phyloP scores from a whole-genome alignment of 2,329 filamentous ascomycete species.

The Hypoxylon sp. region DNA sequence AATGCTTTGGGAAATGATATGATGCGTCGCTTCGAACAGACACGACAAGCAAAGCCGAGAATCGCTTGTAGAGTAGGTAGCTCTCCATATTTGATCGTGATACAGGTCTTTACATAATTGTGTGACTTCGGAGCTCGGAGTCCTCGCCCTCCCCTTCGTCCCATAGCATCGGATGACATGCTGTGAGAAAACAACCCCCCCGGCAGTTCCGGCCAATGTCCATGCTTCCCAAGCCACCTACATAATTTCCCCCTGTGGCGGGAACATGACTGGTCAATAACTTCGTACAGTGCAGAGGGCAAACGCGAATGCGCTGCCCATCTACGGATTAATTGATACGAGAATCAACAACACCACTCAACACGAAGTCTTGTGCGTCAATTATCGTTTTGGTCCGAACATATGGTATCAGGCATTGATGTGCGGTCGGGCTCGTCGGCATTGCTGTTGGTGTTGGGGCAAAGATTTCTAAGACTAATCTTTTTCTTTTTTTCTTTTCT shows the following conservation, averaged over 20 bases:
- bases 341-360: constrained; percentile 3
- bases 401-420: constrained; percentile 1
- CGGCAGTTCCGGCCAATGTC: no score
- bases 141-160: constrained; percentile 11
- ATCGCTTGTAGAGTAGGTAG: no score
- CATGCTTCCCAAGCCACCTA: constrained; percentile 3
- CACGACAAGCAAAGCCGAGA: no score
- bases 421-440: constrained; percentile 1
- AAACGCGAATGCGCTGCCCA: constrained; percentile 13
- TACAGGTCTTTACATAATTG: no score
- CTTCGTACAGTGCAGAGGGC: neutral
- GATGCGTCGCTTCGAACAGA: no score
- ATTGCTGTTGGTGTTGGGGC: no score
- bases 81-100: no score
- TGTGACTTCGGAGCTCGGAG: no score
- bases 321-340: constrained; percentile 17
- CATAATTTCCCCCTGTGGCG: neutral
- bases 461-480: no score
- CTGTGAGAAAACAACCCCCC: no score
- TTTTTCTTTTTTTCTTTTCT: no score
- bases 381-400: neutral
- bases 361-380: neutral
- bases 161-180: constrained; percentile 6
- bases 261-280: constrained; percentile 16
- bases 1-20: no score